phyloP scores from a whole-genome alignment of 164 flowering plant genomes.

The Taxillus chinensis region DNA sequence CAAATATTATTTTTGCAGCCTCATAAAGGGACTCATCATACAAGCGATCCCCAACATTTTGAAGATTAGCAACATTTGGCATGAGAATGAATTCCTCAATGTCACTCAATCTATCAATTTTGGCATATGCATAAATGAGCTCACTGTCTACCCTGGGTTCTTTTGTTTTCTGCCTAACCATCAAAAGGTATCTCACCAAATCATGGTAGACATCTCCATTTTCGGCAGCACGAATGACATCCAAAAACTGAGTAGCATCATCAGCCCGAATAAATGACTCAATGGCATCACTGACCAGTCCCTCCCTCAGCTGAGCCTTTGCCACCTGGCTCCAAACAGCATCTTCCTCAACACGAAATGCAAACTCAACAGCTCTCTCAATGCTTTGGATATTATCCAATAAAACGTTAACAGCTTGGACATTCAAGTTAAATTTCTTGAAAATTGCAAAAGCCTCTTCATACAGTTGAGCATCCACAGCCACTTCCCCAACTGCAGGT shows the following conservation, averaged over 20 bases:
- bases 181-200: conserved; percentile 82
- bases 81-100: conserved; percentile 96
- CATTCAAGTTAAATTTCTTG: conserved; percentile 96
- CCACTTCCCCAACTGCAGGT: conserved; percentile 98
- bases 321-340: conserved; percentile 99
- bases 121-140: conserved; percentile 98
- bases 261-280: conserved; percentile 99
- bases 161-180: conserved; percentile 93
- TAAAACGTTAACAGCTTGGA: conserved; percentile 93
- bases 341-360: conserved; percentile 98
- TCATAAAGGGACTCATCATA: conserved; percentile 89
- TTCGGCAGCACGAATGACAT: conserved; percentile 84
- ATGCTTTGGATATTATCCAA: conserved; percentile 84
- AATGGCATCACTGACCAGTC: conserved; percentile 94
- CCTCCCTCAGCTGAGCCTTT: conserved; percentile 92
- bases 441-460: conserved; percentile 98
- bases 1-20: conserved; percentile 94
- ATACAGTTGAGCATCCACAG: conserved; percentile 90
- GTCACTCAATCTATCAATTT: conserved; percentile 91
- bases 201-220: conserved; percentile 87
- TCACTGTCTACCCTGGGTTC: conserved; percentile 99
- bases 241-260: conserved; percentile 88
- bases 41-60: conserved; percentile 89
- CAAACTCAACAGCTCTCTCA: conserved; percentile 96
- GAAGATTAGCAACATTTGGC: conserved; percentile 99